A percentile compares a stretch with the other conserved stretches of the same genome.
Evolutionary conservation across 441 rosid genomes (phyloP).

Genomic region (Macaranga tanarius): DNA sequence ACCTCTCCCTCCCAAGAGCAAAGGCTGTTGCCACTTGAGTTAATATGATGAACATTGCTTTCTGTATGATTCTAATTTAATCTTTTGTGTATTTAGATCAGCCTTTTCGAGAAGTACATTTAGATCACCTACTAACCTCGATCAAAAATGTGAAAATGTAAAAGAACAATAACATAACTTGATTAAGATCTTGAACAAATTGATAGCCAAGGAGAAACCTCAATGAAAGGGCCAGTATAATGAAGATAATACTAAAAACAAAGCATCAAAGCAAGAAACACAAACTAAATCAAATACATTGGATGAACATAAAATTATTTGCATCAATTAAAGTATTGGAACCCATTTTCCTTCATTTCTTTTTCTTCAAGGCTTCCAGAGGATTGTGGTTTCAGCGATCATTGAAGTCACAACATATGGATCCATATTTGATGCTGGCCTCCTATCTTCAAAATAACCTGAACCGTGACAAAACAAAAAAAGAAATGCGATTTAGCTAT

Average conservation of each 20-base stretch:
- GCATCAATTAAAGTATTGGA: background rate
- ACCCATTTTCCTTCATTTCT: constrained; percentile 1
- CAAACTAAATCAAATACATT: background rate
- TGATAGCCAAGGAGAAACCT: no score
- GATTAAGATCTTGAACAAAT: no score
- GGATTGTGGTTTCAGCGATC: constrained; percentile 71
- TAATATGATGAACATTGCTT: no score
- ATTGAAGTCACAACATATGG: constrained; percentile 68
- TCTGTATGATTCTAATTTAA: no score
- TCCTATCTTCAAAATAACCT: constrained; percentile 81
- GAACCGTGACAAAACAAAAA: background rate
- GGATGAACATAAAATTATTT: background rate
- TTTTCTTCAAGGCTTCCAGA: constrained; percentile 36
- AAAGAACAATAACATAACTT: no score
- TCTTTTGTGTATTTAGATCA: no score
- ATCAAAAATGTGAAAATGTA: no score
- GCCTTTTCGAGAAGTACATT: no score
- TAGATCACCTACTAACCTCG: no score
- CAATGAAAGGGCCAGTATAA: background rate
- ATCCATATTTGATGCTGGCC: constrained; percentile 83
- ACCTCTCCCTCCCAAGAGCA: no score
- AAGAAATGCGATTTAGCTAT: no score
- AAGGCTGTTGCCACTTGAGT: no score
- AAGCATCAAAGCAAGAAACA: background rate
- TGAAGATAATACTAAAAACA: background rate